phyloP scores from a whole-genome alignment of 208 protist species.

The Angomonas ambiguus region DNA sequence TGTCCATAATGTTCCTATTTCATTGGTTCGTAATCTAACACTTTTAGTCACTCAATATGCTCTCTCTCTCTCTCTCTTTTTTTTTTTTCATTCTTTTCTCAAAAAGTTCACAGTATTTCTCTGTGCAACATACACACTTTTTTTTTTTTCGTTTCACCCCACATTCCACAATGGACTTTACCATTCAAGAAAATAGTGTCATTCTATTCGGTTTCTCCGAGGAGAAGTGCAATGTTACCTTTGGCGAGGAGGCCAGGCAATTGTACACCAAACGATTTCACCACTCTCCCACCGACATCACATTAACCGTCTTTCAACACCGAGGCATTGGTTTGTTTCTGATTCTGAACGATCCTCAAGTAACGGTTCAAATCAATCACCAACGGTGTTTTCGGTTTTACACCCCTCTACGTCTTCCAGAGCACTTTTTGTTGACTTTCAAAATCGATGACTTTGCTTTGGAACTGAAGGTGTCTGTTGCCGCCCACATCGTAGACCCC shows the following conservation, averaged over 20 bases:
- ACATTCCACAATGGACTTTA: no score
- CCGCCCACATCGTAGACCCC: no score
- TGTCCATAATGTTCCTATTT: no score
- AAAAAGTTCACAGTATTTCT: no score
- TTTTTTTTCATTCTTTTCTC: slow-evolving; percentile 4
- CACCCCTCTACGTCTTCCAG: neutral
- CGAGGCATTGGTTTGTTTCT: neutral
- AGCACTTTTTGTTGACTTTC: neutral
- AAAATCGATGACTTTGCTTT: neutral
- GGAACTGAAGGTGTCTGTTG: neutral
- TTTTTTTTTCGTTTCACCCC: no score
- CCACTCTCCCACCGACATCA: neutral
- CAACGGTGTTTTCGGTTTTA: neutral
- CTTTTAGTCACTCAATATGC: no score
- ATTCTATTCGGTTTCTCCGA: neutral
- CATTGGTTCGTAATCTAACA: no score
- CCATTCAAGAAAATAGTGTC: slow-evolving; percentile 8
- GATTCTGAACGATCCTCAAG: neutral
- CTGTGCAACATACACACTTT: neutral
- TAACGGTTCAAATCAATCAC: neutral
- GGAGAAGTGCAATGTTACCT: neutral
- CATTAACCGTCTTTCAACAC: neutral
- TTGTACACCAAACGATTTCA: neutral
- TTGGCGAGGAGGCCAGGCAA: neutral
- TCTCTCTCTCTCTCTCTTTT: no score